A percentile compares a stretch with the other conserved stretches of the same genome.
Evolutionary conservation across 768 basidiomycete genomes (phyloP).

Genomic region (Suillus occidentalis): DNA sequence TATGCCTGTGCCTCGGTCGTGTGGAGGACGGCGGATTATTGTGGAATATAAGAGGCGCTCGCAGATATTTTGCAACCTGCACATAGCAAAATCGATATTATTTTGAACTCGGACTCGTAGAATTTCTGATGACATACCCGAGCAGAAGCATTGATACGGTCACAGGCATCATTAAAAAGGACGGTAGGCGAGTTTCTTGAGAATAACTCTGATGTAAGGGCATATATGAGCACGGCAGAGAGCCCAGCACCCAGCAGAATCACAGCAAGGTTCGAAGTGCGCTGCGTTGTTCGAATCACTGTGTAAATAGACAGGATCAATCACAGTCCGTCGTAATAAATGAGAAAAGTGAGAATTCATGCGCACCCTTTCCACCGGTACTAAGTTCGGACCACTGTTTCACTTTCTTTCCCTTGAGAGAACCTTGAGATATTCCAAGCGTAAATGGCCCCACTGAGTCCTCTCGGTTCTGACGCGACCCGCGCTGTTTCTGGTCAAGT

Average conservation of each 20-base stretch:
- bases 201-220: constrained; percentile 79
- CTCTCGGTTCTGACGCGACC: constrained; percentile 38
- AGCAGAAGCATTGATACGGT: constrained; percentile 47
- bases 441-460: constrained; percentile 79
- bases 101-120: background rate
- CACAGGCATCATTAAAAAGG: constrained; percentile 62
- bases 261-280: constrained; percentile 52
- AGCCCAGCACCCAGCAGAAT: constrained; percentile 79
- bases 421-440: constrained; percentile 62
- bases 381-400: constrained; percentile 82
- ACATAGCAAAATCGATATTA: background rate
- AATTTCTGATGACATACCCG: constrained; percentile 33
- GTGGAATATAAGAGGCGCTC: constrained; percentile 69
- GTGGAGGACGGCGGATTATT: constrained; percentile 76
- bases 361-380: constrained; percentile 71
- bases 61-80: constrained; percentile 71
- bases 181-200: constrained; percentile 89
- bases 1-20: constrained; percentile 79
- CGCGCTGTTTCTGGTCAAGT: constrained; percentile 56
- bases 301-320: background rate
- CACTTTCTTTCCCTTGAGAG: constrained; percentile 52
- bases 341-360: background rate
- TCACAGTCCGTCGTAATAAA: background rate
- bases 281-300: constrained; percentile 55
- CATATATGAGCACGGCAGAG: constrained; percentile 71